A percentile compares a stretch with the other conserved stretches of the same genome.
Conservation (phyloP, 225 moss, liverwort and hornwort species). For the Sphagnum tenellum region DNA sequence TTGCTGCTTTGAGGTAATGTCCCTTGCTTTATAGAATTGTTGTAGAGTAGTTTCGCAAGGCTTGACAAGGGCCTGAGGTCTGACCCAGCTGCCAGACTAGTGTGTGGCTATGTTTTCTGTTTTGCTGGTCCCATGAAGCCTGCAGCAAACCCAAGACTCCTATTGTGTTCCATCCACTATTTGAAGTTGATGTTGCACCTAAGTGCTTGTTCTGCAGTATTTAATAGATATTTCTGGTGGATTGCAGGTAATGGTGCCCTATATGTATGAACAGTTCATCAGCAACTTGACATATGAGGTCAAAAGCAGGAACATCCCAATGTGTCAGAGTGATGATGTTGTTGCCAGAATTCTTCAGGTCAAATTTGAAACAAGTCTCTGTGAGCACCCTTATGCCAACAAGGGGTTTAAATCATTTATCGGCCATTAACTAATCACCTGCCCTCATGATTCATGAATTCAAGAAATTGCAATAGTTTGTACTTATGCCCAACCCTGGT, state of each 20-base stretch:
- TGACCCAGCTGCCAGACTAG: no score
- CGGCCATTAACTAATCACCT: constrained; percentile 24
- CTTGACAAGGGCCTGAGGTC: no score
- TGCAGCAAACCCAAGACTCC: no score
- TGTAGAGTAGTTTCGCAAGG: no score
- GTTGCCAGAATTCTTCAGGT: constrained; percentile 52
- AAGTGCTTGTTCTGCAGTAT: no score
- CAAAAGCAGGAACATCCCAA: constrained; percentile 22
- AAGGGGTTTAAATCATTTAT: constrained; percentile 14
- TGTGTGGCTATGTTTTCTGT: no score
- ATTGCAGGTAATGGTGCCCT: constrained; percentile 84
- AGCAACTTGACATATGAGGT: constrained; percentile 44
- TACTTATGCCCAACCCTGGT: neutral
- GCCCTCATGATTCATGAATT: neutral
- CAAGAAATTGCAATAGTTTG: neutral
- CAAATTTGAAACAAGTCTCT: constrained; percentile 51
- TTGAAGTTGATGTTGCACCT: no score
- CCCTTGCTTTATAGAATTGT: no score
- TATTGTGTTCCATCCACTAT: no score
- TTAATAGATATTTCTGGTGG: no score
- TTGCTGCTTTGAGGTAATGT: no score
- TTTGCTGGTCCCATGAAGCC: no score
- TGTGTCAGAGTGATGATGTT: constrained; percentile 46
- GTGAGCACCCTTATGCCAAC: constrained; percentile 31
- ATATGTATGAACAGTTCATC: constrained; percentile 24